phyloP scores from a whole-genome alignment of 176 grass and related monocot species.

The Stipa capillata region DNA sequence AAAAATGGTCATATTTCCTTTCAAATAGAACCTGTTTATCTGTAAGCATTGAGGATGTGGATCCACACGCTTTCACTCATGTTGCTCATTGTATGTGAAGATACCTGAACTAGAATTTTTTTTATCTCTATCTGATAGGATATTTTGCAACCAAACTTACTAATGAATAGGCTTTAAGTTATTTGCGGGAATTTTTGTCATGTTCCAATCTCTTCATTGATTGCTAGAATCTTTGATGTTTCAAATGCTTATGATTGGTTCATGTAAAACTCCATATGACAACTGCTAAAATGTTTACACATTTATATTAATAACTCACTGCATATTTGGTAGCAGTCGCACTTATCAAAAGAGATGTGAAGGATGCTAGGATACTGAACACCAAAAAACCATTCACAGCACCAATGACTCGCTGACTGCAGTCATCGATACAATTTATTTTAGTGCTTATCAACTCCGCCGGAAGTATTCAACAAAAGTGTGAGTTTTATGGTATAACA shows the following conservation, averaged over 20 bases:
- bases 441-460: not conserved
- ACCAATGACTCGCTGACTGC: conserved; percentile 71
- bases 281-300: not conserved
- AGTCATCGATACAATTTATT: conserved; percentile 13
- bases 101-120: not conserved
- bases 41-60: not conserved
- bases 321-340: not conserved
- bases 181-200: not conserved
- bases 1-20: not conserved
- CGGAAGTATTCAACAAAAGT: not conserved
- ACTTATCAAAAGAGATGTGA: conserved; percentile 76
- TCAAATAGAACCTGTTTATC: not conserved
- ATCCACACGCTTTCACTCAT: not conserved
- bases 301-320: not conserved
- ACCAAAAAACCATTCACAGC: conserved; percentile 69
- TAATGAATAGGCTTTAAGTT: not conserved
- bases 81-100: not conserved
- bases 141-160: not conserved
- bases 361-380: conserved; percentile 57
- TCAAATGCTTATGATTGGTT: not conserved
- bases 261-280: not conserved
- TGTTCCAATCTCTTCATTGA: not conserved
- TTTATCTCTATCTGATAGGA: not conserved
- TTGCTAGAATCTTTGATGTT: not conserved
- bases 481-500: not conserved